Conservation (phyloP, 352 stramenopile species). For the Halophytophthora batemanensis region DNA sequence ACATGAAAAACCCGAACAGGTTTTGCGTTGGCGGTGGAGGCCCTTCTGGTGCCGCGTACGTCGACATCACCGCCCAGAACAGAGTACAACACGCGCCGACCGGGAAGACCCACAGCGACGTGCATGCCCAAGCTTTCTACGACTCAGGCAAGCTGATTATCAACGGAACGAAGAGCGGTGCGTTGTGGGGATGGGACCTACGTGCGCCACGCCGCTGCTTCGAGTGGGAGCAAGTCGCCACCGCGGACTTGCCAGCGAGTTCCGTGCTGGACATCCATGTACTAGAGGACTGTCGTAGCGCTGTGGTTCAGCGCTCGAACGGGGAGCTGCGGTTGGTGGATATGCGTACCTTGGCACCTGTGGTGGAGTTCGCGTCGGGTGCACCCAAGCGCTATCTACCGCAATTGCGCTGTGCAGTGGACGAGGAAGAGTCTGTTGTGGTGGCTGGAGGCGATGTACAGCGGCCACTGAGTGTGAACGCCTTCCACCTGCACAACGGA, state of each 20-base stretch:
- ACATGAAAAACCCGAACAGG: conserved; percentile 17
- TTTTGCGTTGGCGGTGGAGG: conserved; percentile 31
- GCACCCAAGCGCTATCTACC: conserved; percentile 26
- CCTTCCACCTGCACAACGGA: conserved; percentile 28
- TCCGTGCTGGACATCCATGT: conserved; percentile 38
- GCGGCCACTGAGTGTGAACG: conserved; percentile 19
- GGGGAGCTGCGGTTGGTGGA: conserved; percentile 45
- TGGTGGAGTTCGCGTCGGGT: conserved; percentile 32
- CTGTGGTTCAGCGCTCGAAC: conserved; percentile 45
- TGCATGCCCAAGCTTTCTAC: conserved; percentile 45
- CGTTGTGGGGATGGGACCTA: conserved; percentile 51
- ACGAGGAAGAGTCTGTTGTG: conserved; percentile 36
- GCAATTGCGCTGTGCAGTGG: conserved; percentile 30
- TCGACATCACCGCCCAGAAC: conserved; percentile 12
- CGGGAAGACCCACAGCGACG: conserved; percentile 30
- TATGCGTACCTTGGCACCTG: conserved; percentile 33
- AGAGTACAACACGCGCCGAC: conserved; percentile 16
- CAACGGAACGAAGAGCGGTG: conserved; percentile 47
- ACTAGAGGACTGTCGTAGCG: conserved; percentile 33
- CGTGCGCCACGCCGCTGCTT: conserved; percentile 25
- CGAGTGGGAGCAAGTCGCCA: conserved; percentile 15
- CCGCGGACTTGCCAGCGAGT: conserved; percentile 1
- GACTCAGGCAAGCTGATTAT: conserved; percentile 34
- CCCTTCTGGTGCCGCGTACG: conserved; percentile 19
- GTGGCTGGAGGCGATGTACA: conserved; percentile 26